phyloP scores from a whole-genome alignment of 2,329 filamentous ascomycete genomes.

The Fusarium sp. region DNA sequence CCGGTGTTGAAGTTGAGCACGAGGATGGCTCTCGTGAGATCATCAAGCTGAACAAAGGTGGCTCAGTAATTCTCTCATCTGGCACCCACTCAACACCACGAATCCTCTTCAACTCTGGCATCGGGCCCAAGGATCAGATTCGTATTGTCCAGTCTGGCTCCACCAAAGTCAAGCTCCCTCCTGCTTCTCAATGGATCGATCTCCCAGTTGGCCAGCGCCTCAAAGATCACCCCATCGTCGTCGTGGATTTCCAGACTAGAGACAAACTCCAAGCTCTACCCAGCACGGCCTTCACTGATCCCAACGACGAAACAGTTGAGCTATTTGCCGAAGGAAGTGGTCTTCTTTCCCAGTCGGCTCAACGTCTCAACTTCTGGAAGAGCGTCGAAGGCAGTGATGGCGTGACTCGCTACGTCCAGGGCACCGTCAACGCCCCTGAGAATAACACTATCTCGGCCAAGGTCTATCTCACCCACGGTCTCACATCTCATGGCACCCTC shows the following conservation, averaged over 20 bases:
- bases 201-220: constrained; percentile 70
- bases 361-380: constrained; percentile 63
- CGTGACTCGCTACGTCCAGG: constrained; percentile 55
- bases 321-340: constrained; percentile 55
- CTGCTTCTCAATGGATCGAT: constrained; percentile 66
- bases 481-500: constrained; percentile 61
- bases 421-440: constrained; percentile 60
- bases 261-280: constrained; percentile 38
- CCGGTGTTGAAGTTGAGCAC: constrained; percentile 74
- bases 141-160: constrained; percentile 58
- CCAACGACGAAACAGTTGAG: constrained; percentile 45
- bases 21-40: constrained; percentile 64
- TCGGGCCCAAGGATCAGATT: constrained; percentile 73
- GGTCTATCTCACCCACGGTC: constrained; percentile 64
- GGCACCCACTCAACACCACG: constrained; percentile 77
- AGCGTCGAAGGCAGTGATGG: constrained; percentile 57
- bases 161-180: constrained; percentile 65
- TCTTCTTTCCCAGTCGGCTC: constrained; percentile 59
- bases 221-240: constrained; percentile 63
- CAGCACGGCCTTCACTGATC: constrained; percentile 46
- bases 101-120: constrained; percentile 71
- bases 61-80: constrained; percentile 75
- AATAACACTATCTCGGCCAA: constrained; percentile 60
- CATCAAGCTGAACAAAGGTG: constrained; percentile 71
- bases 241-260: constrained; percentile 50